phyloP scores from a whole-genome alignment of 2,329 filamentous ascomycete species.

The Paecilomyces variotii region DNA sequence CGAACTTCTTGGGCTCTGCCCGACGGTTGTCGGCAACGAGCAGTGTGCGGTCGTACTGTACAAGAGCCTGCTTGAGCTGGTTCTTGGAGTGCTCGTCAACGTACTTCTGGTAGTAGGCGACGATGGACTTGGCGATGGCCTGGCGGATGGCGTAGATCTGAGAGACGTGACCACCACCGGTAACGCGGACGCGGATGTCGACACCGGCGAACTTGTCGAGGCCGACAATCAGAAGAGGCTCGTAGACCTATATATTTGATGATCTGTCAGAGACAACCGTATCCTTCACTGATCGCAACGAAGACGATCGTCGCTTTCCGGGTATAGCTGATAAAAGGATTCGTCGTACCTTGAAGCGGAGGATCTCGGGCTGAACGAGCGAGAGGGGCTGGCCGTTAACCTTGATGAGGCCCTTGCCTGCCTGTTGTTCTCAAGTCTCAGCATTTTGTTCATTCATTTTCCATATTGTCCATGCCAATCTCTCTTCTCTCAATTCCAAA shows the following conservation, averaged over 20 bases:
- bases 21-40: conserved; percentile 99
- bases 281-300: not conserved
- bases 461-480: not conserved
- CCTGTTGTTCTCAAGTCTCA: conserved; percentile 34
- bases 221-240: conserved; percentile 93
- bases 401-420: conserved; percentile 87
- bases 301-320: not conserved
- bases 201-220: conserved; percentile 95
- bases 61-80: conserved; percentile 93
- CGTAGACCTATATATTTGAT: conserved; percentile 65
- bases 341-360: conserved; percentile 80
- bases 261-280: conserved; percentile 2
- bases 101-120: conserved; percentile 99
- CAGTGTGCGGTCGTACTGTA: conserved; percentile 92
- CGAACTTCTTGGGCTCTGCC: conserved; percentile 95
- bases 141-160: conserved; percentile 98
- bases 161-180: conserved; percentile 94
- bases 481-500: not conserved
- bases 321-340: not conserved
- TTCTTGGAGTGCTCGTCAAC: conserved; percentile 99
- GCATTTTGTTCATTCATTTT: not conserved
- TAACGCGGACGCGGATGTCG: conserved; percentile 94
- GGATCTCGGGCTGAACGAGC: conserved; percentile 91
- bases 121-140: conserved; percentile 95
- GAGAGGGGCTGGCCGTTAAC: conserved; percentile 95